Evolutionary conservation across 495 filamentous ascomycete genomes (phyloP), one percentile per base, ranked within the genome.

Genomic region (Hypoxylon subgilvum): DNA sequence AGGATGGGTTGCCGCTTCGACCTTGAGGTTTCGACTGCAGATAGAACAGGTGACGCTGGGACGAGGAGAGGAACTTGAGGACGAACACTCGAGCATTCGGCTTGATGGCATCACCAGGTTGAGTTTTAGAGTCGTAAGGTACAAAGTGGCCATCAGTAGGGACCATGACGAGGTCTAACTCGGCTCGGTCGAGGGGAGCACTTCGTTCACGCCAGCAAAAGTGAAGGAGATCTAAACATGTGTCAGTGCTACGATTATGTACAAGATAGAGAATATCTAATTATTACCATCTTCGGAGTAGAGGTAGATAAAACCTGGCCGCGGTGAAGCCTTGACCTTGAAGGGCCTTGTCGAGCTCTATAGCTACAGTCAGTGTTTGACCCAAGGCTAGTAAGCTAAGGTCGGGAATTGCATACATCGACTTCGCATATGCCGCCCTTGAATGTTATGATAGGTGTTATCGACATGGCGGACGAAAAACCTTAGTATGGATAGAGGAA

Each of bases 41-140:
- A 91, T 92, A 99, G 80, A 96, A 99, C 22, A 97, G 81, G 70
- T 97, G 84, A 45, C 92, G 85, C 73, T 91, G 84, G 27, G 91
- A 94, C 54, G 89, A 93, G n/a, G 92, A 96, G 22, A 82, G 81
- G 76, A 99, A 99, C 72, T 96, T 97, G 69, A 99, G 82, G 46
- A 89, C 85, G 72, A 92, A 97, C 67, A 99, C 86, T 48, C 95
- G 88, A 65, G 91, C 95, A 65, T 92, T 91, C 8, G 91, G 95
- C 56, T 83, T 81, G 51, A 84, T 78, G 23, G 83, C 77, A 12
- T 78, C 66, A 40, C 75, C 68, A 30, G 71, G 69, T 6, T 83
- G 74, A 40, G 70, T 65, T 23, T 77, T 72, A 55, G 76, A 72
- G 42, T 86, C 76, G 76, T 96, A 95, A 3, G 90, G 89, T 3